Base-by-base conservation (phyloP, 108 stramenopile species). In the Seminavis robusta region DNA sequence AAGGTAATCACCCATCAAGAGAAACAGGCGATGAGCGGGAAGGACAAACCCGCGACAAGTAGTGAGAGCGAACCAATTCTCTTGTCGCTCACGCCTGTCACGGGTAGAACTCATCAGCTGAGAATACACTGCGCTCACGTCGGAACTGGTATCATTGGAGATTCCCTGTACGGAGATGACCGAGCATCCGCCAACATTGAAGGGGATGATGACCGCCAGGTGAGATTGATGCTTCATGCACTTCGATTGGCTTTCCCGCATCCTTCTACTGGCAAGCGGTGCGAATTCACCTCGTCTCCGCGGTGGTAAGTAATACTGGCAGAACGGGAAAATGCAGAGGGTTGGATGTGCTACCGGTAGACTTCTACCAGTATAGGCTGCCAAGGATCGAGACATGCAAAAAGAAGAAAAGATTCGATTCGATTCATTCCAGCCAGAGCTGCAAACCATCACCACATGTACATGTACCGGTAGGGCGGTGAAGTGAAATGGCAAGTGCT, bases 21-120 rank as follows among this genome's bases (percentile, higher is more conserved):
- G 36, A 15, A 34, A 9, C 26, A 23, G 10, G 30, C 7, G 10
- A 39, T 38, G 29, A 46, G 27, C 33, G 30, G 32, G n/a, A 38
- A 57, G 43, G 42, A 13, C 15, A 9, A 43, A 40, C 3, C 10
- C n/a, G 33, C 44, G 41, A 42, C 21, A 17, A 45, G 10, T 42
- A 29, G n/a, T 32, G 16, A 46, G 33, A 48, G 25, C 37, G 27
- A 33, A 34, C 15, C 44, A 47, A 34, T 66, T 6, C 27, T 45
- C 25, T 20, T 65, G 31, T 36, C 38, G 17, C 50, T 77, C n/a
- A 52, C 15, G 11, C 88, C 88, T 27, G 16, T 76, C 31, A 78
- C 80, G 30, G 86, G 86, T 9, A 48, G 95, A 15, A 83, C 93
- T 3, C 95, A 94, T 67, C 93, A 96, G 67, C 72, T 96, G 19